Evolutionary conservation across 139 green algal species (phyloP).

Genomic region (Trebouxia sp.): DNA sequence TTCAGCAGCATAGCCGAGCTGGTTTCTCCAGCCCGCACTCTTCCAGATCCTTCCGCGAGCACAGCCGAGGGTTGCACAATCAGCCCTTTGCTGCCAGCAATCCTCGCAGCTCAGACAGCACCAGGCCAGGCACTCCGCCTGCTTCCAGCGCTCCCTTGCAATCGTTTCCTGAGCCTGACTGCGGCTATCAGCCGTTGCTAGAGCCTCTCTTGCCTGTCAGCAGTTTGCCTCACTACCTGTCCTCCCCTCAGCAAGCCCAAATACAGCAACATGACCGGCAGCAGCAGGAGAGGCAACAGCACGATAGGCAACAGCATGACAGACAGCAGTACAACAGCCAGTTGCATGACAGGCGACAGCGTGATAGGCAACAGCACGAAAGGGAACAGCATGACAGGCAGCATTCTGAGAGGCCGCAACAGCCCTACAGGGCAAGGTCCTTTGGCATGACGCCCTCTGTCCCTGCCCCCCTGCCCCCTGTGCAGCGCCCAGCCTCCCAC

Average conservation of each 20-base stretch:
- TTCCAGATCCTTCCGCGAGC: neutral
- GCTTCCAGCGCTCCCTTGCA: no score
- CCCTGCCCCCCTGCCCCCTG: neutral
- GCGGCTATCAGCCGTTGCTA: neutral
- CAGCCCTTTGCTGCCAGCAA: neutral
- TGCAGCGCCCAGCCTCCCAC: conserved; percentile 9
- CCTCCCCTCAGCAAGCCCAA: neutral
- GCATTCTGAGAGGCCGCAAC: neutral
- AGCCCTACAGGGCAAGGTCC: neutral
- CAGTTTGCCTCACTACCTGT: neutral
- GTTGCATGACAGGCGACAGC: no score
- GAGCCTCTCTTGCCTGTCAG: neutral
- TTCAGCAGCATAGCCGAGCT: neutral
- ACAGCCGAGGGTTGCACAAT: neutral
- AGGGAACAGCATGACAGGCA: no score
- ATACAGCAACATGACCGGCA: no score
- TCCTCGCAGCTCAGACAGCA: neutral
- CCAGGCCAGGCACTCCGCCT: neutral
- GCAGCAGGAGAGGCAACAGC: no score
- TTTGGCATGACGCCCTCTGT: neutral
- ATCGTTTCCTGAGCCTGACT: neutral
- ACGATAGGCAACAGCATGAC: no score
- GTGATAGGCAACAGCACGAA: no score
- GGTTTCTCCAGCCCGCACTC: neutral
- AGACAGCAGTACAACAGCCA: no score